These are phyloP conservation scores for Sarocladiaceae sp. DNA, from an alignment of 2,329 filamentous ascomycete species.

Conservation along the genomic window DNA sequence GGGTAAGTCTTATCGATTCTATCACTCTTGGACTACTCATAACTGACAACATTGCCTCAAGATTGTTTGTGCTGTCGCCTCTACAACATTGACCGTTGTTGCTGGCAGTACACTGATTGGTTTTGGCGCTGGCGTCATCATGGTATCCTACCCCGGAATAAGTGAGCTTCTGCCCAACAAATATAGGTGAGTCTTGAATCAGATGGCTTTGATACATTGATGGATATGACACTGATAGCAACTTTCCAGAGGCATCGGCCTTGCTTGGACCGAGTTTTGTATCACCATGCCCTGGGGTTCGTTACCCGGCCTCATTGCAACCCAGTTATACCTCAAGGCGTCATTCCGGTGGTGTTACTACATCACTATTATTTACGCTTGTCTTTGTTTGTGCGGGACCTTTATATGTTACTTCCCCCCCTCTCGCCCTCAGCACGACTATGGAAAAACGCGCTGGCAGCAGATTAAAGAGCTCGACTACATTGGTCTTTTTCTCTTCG, in stretches of 20 bases:
- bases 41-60: neutral
- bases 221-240: neutral
- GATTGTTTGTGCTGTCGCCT: neutral
- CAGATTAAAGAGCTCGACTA: constrained; percentile 8
- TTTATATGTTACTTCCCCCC: constrained; percentile 6
- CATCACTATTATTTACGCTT: constrained; percentile 3
- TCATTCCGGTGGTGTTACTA: constrained; percentile 4
- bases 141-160: constrained; percentile 4
- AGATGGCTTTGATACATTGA: no score
- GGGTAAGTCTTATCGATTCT: neutral
- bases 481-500: constrained; percentile 7
- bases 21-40: neutral
- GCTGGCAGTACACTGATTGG: constrained; percentile 1
- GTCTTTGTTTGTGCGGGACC: neutral
- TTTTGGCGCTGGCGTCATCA: constrained; percentile 4
- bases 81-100: neutral
- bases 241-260: neutral
- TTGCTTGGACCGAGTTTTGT: constrained; percentile 5
- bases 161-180: constrained; percentile 2
- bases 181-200: neutral
- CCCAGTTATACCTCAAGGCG: constrained; percentile 5
- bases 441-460: constrained; percentile 6
- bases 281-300: constrained; percentile 7
- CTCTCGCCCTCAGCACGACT: constrained; percentile 3
- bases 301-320: neutral